Conservation (phyloP, 2,329 filamentous ascomycete species). For the Chaetoscypha palmicola region DNA sequence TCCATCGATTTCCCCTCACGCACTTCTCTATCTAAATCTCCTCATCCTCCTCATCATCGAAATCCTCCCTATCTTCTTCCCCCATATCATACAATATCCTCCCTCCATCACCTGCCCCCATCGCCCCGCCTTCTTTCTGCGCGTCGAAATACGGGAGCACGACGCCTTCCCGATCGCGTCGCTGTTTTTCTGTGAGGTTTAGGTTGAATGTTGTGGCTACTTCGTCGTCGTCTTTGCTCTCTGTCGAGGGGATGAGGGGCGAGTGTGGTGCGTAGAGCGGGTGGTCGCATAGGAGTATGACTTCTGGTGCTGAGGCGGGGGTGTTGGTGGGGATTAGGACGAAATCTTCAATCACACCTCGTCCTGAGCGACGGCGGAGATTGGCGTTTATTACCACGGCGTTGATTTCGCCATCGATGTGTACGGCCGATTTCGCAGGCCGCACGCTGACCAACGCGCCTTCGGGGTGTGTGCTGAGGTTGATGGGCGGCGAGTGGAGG, state of each 20-base stretch:
- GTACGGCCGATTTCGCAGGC: constrained; percentile 14
- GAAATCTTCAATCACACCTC: constrained; percentile 48
- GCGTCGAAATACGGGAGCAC: constrained; percentile 96
- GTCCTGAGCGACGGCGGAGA: constrained; percentile 57
- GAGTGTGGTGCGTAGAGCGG: constrained; percentile 52
- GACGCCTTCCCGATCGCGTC: constrained; percentile 76
- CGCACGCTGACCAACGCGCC: constrained; percentile 60
- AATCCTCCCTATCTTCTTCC: constrained; percentile 91
- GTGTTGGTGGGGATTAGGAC: constrained; percentile 37
- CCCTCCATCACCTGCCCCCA: constrained; percentile 72
- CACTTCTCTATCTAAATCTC: constrained; percentile 18
- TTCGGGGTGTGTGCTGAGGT: constrained; percentile 68
- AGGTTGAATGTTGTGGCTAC: constrained; percentile 77
- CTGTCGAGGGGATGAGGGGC: constrained; percentile 23
- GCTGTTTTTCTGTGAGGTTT: constrained; percentile 83
- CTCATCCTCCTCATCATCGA: constrained; percentile 75
- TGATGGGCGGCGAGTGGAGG: constrained; percentile 68
- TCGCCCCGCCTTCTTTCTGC: constrained; percentile 65
- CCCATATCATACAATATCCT: constrained; percentile 97
- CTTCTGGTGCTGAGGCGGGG: constrained; percentile 6
- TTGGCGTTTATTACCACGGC: constrained; percentile 79
- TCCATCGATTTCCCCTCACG: not conserved
- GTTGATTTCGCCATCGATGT: constrained; percentile 16
- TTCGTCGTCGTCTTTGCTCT: constrained; percentile 38
- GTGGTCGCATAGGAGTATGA: constrained; percentile 67